Evolutionary conservation across 2,329 filamentous ascomycete genomes (phyloP), one percentile per base, ranked within the genome.

Genomic region (Microdochium bolleyi): DNA sequence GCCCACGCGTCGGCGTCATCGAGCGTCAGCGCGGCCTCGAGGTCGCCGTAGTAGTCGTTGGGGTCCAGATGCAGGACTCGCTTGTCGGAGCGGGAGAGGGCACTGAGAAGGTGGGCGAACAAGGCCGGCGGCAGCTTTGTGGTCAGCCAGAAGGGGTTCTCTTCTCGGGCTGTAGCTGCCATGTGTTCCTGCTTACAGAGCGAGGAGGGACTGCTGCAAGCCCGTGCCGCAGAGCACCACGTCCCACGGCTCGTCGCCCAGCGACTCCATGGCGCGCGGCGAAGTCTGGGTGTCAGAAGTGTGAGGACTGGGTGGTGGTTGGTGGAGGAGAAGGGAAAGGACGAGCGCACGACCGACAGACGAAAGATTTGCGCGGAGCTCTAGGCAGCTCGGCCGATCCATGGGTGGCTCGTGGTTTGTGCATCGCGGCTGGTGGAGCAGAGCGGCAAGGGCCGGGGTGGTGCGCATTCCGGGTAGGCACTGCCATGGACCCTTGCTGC

Each of bases 31-130:
- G 90, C 89, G 57, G 92, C 91, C 66, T 96, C 90, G 38, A 85
- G 69, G 51, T 88, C 88, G 62, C 92, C 92, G 72, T 97, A 97
- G 70, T 89, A 95, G 56, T 84, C 78, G 72, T 95, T 92, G 57
- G 82, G 80, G 67, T 97, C 92, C 66, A 96, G 75, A 68, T 97
- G 92, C 55, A 97, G 80, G 59, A 96, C 82, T 63, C 89, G 94
- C 77, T 95, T 95, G 66, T 85, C 86, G 57, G 91, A 95, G 65
- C 92, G 87, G 60, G 92, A 97, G 62, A 97, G 80, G 63, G 92
- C 88, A 79, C 92, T 97, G 79, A 67, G 73, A 55, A 58, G 58
- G 54, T 63, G 55, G 53, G 21, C 16, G 37, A 5, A 22, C 7
- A n/a, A n/a, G n/a, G n/a, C n/a, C n/a, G 21, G 7, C 37, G 37